A percentile compares a stretch with the other conserved stretches of the same genome.
Conservation (phyloP, 1,284 basidiomycete species). For the Pseudomicrostroma phylloplanum region DNA sequence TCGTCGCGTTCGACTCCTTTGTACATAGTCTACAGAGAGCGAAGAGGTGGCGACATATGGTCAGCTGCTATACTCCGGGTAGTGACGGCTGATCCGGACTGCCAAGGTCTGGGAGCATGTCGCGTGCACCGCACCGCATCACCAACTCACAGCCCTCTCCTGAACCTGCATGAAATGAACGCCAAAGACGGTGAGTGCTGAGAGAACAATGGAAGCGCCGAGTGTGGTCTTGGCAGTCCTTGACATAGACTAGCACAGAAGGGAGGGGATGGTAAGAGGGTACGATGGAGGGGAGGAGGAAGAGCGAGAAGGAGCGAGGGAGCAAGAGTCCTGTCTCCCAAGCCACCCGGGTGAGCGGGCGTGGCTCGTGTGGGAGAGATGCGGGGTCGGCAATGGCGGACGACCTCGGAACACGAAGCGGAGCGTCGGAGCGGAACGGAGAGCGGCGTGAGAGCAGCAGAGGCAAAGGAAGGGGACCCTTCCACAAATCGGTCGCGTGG, state of each 20-base stretch:
- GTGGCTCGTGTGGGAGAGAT: no score
- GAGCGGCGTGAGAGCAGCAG: no score
- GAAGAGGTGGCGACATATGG: not conserved
- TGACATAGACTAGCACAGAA: slow-evolving; percentile 61
- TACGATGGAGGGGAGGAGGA: not conserved
- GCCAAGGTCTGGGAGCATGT: not conserved
- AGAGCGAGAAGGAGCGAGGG: no score
- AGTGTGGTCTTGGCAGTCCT: slow-evolving; percentile 72
- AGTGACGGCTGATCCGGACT: not conserved
- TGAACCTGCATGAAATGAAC: slow-evolving; percentile 82
- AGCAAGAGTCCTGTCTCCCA: no score
- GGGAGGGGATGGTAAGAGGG: not conserved
- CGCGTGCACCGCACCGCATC: not conserved
- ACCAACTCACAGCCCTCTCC: slow-evolving; percentile 66
- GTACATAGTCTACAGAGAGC: slow-evolving; percentile 34
- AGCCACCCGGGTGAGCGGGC: no score
- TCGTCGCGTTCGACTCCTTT: slow-evolving; percentile 45
- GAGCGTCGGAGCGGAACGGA: no score
- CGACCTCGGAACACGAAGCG: no score
- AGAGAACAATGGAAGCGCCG: slow-evolving; percentile 62
- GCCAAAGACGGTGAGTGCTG: slow-evolving; percentile 72
- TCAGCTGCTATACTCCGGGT: not conserved
- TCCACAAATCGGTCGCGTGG: no score
- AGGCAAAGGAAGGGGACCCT: no score
- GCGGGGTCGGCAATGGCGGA: no score